Percentiles rank a stretch among this genome's conserved stretches.
Evolutionary conservation across 2,329 filamentous ascomycete species (phyloP).

Genomic region (Cladosporium sp.): DNA sequence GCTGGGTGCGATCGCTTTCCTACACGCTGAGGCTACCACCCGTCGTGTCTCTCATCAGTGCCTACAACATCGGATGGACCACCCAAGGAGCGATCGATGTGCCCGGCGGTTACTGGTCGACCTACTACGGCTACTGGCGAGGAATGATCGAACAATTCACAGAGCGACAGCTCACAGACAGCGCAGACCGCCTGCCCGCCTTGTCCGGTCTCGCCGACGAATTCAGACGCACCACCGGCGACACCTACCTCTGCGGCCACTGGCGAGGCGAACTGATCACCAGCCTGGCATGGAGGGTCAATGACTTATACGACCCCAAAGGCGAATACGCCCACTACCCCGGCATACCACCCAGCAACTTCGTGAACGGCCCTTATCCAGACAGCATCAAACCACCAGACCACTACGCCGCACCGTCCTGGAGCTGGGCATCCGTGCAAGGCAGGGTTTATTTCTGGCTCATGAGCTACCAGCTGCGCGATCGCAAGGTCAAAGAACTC

Average conservation of each 20-base stretch:
- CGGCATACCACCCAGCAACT: not conserved
- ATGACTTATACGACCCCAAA: not conserved
- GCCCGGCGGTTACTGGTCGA: constrained; percentile 1
- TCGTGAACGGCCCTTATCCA: not conserved
- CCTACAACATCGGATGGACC: not conserved
- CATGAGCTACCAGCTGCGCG: not conserved
- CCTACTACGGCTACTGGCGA: not conserved
- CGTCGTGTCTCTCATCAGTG: not conserved
- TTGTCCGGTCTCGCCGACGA: not conserved
- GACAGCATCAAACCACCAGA: not conserved
- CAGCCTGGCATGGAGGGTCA: not conserved
- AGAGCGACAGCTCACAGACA: not conserved
- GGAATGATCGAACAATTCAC: not conserved
- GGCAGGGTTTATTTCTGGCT: not conserved
- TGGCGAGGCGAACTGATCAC: constrained; percentile 2
- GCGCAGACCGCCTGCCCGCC: not conserved
- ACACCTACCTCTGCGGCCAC: not conserved
- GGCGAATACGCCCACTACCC: not conserved
- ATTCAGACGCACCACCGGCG: not conserved
- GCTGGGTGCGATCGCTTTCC: not conserved
- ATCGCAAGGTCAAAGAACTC: not conserved
- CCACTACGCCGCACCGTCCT: constrained; percentile 13
- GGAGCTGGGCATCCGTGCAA: constrained; percentile 14
- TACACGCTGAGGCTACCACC: not conserved
- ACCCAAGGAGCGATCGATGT: not conserved